Evolutionary conservation across 345 rosid genomes (phyloP), one percentile per base, ranked within the genome.

Genomic region (Citrus sinensis): DNA sequence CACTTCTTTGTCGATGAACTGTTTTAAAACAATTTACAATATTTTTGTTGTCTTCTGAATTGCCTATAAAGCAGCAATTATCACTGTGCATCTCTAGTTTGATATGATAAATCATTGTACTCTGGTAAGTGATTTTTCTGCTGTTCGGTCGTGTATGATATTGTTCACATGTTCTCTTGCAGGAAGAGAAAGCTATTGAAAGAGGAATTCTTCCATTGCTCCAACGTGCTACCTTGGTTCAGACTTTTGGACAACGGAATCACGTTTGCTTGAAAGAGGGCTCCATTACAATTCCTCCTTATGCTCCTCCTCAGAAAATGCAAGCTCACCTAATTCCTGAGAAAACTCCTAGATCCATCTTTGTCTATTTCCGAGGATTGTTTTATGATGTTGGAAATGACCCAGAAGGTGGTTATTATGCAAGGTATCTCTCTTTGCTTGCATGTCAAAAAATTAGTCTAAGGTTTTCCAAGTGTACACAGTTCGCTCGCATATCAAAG

Each of bases 301-400:
- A 92, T 87, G 98, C 99, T 83, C 99, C 99, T 22, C 98, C 98
- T 16, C 95, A 94, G 87, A 94, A 97, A 84, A 97, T 94, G 99
- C 97, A 91, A 75, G 73, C 99, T 65, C 99, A 85, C 78, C 86
- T 87, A 77, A 94, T 97, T 82, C 97, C 95, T 13, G 92, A 80
- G 29, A 91, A 93, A 78, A 94, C 90, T 75, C 99, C 98, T 60
- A 85, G 98, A 49, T 94, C 98, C 80, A 94, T 97, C 80, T 97
- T 97, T 78, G 98, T 92, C 69, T 97, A 97, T 86, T 97, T 97
- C 85, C 85, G 98, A 17, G 99, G 99, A 62, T 83, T 97, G 88
- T 97, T 97, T 87, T 94, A 97, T 78, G 98, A 97, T 74, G 98
- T 94, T 17, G 93, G 94, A 79, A 97, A 94, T 79, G 99, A 97